A percentile compares a stretch with the other conserved stretches of the same genome.
phyloP scores from a whole-genome alignment of 2,329 filamentous ascomycete genomes.

The Xylariaceae sp. region DNA sequence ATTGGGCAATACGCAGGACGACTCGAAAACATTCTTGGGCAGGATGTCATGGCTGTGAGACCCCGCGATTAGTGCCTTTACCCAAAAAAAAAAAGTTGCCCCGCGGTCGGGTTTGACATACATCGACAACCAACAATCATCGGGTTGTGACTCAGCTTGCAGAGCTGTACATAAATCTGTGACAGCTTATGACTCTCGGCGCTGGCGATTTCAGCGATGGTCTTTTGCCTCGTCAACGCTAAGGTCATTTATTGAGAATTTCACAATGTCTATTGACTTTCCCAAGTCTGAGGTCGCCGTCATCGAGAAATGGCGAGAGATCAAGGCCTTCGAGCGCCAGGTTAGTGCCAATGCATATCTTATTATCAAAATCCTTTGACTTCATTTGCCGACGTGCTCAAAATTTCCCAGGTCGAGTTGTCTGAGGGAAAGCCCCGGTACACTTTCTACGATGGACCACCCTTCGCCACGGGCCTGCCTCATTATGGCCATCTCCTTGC shows the following conservation, averaged over 20 bases:
- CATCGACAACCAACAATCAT: slow-evolving; percentile 6
- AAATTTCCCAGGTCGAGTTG: slow-evolving; percentile 67
- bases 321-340: slow-evolving; percentile 88
- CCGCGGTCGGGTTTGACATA: slow-evolving; percentile 25
- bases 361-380: background rate
- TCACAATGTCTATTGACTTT: slow-evolving; percentile 85
- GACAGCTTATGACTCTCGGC: slow-evolving; percentile 1
- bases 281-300: slow-evolving; percentile 87
- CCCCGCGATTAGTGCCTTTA: slow-evolving; percentile 26
- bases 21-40: slow-evolving; percentile 2
- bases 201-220: background rate
- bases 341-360: slow-evolving; percentile 48
- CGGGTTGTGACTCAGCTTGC: slow-evolving; percentile 23
- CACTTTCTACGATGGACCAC: slow-evolving; percentile 92
- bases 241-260: background rate
- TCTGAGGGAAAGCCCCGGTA: slow-evolving; percentile 83
- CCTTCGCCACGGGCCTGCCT: slow-evolving; percentile 74
- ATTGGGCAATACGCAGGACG: slow-evolving; percentile 16
- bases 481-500: slow-evolving; percentile 80
- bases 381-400: slow-evolving; percentile 20
- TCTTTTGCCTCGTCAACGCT: slow-evolving; percentile 1
- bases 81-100: slow-evolving; percentile 23
- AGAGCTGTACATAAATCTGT: slow-evolving; percentile 4
- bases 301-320: slow-evolving; percentile 87
- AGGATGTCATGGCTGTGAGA: background rate